Percentiles rank a stretch among this genome's conserved stretches.
Conservation (phyloP, 805 yeast species). For the Nematodospora valgi region DNA sequence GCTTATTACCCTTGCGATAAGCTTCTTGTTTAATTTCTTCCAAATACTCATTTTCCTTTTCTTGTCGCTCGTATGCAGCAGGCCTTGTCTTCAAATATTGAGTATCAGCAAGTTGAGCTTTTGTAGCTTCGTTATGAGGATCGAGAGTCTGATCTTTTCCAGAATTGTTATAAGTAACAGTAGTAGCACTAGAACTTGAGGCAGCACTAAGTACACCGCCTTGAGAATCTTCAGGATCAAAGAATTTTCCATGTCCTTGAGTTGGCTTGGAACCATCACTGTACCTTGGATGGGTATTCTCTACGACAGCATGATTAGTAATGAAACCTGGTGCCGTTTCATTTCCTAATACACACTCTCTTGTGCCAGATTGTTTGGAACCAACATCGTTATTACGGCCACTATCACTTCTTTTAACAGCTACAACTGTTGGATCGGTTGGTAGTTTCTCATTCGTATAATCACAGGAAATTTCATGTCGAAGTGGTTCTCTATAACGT, state of each 20-base stretch:
- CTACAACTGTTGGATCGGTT: conserved; percentile 20
- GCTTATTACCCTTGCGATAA: conserved; percentile 9
- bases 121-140: conserved; percentile 24
- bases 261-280: conserved; percentile 25
- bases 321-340: conserved; percentile 4
- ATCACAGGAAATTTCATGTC: conserved; percentile 28
- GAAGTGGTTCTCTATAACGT: conserved; percentile 19
- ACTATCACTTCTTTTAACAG: conserved; percentile 1
- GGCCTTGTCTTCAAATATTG: conserved; percentile 5
- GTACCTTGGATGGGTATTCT: conserved; percentile 25
- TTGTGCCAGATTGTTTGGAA: not conserved
- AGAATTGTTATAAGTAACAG: conserved; percentile 16
- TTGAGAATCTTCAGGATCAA: conserved; percentile 35
- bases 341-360: too few relatives aligned
- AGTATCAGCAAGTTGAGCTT: conserved; percentile 13
- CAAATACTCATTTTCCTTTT: conserved; percentile 11
- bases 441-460: conserved; percentile 31
- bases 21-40: conserved; percentile 14
- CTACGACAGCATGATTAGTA: too few relatives aligned
- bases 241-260: conserved; percentile 30
- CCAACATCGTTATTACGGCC: not conserved
- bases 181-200: conserved; percentile 10
- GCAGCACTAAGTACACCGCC: conserved; percentile 23
- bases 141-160: conserved; percentile 22
- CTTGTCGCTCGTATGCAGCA: conserved; percentile 5